Conservation (phyloP, 805 yeast genomes). For the Zygosaccharomyces siamensis region DNA sequence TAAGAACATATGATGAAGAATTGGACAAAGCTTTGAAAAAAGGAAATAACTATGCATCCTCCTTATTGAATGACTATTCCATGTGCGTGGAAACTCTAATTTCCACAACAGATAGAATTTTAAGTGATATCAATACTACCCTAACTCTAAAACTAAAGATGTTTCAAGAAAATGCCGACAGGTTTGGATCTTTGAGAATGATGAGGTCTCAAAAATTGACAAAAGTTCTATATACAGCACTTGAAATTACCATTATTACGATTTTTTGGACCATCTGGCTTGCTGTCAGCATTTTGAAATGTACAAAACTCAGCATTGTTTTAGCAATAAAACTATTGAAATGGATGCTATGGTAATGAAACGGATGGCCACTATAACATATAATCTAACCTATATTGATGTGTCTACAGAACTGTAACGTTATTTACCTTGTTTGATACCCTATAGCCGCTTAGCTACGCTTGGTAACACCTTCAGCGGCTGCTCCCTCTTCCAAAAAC, state of each 20-base stretch:
- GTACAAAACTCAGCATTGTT: constrained; percentile 15
- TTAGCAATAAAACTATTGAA: constrained; percentile 18
- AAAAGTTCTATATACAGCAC: constrained; percentile 21
- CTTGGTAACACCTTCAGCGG: constrained; percentile 14
- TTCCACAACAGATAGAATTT: constrained; percentile 59
- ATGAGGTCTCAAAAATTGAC: constrained; percentile 24
- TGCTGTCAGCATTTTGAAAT: constrained; percentile 22
- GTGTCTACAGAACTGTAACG: neutral
- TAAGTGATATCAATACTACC: constrained; percentile 71
- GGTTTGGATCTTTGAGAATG: constrained; percentile 24
- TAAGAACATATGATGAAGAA: constrained; percentile 23
- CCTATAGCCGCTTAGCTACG: neutral
- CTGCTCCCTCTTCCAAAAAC: constrained; percentile 37
- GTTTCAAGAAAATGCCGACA: constrained; percentile 33
- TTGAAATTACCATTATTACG: constrained; percentile 29
- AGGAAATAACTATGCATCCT: constrained; percentile 33
- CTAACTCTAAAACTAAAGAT: constrained; percentile 51
- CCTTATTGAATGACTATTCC: constrained; percentile 38
- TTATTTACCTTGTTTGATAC: neutral
- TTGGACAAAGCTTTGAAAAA: constrained; percentile 26
- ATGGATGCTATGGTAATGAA: constrained; percentile 27
- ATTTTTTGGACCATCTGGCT: constrained; percentile 33
- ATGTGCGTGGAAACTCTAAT: constrained; percentile 55
- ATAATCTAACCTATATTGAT: neutral
- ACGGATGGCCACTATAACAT: neutral